Evolutionary conservation across 192 early-diverging fungal species (phyloP).

Genomic region (Umbelopsis sp.): DNA sequence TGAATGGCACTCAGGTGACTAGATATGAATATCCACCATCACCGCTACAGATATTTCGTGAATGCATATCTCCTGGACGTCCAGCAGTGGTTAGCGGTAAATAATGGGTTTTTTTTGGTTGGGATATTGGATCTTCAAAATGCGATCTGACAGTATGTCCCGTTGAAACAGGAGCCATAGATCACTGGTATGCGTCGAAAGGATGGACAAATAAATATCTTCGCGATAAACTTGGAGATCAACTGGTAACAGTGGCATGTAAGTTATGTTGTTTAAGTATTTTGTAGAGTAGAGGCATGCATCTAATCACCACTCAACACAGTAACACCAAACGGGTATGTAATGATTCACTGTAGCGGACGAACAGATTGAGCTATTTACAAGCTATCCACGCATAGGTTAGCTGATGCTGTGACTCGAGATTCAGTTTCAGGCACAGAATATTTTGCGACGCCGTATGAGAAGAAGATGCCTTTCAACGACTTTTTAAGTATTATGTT

Average conservation of each 20-base stretch:
- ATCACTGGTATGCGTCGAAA: slow-evolving; percentile 47
- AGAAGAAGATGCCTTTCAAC: slow-evolving; percentile 49
- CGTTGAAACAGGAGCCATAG: slow-evolving; percentile 23
- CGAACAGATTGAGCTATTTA: not conserved
- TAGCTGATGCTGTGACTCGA: slow-evolving; percentile 48
- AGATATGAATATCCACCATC: slow-evolving; percentile 35
- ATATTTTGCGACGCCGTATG: slow-evolving; percentile 53
- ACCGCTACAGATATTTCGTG: slow-evolving; percentile 43
- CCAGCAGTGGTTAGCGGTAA: slow-evolving; percentile 47
- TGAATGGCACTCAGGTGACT: slow-evolving; percentile 25
- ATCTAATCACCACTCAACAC: not conserved
- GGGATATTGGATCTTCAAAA: not conserved
- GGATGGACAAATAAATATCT: slow-evolving; percentile 54
- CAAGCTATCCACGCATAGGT: slow-evolving; percentile 5
- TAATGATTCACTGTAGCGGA: not conserved
- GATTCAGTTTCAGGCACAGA: slow-evolving; percentile 31
- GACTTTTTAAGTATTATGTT: slow-evolving; percentile 43
- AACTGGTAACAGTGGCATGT: slow-evolving; percentile 47
- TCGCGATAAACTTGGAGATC: slow-evolving; percentile 26
- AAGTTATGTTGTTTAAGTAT: slow-evolving; percentile 7
- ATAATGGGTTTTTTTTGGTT: not conserved
- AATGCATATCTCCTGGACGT: slow-evolving; percentile 42
- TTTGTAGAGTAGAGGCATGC: not conserved
- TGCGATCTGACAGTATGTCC: too few relatives aligned
- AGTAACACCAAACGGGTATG: slow-evolving; percentile 34